phyloP scores from a whole-genome alignment of 176 grass and related monocot genomes.

The Tillandsia leiboldiana region DNA sequence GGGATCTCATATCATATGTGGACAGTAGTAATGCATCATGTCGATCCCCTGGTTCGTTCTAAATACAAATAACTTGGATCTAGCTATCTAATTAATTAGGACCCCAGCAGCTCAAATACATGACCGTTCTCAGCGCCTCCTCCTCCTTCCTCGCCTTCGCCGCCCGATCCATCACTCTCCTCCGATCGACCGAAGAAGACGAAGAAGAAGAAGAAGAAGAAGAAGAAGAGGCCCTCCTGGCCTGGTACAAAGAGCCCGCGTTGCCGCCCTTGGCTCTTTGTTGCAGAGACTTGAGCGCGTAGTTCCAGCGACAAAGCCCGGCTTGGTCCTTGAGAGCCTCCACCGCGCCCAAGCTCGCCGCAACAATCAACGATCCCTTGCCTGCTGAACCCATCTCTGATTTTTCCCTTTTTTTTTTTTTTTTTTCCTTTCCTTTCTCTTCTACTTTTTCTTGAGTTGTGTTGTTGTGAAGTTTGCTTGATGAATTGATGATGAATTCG shows the following conservation, averaged over 20 bases:
- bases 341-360: slow-evolving; percentile 28
- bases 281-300: slow-evolving; percentile 30
- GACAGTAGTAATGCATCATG: no score
- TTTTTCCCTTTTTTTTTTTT: not conserved
- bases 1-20: not conserved
- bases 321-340: slow-evolving; percentile 55
- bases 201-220: not conserved
- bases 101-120: slow-evolving; percentile 58
- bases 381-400: not conserved
- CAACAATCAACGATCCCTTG: slow-evolving; percentile 28
- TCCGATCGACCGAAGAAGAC: slow-evolving; percentile 11
- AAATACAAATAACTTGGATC: not conserved
- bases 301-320: slow-evolving; percentile 39
- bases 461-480: not conserved
- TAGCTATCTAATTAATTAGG: slow-evolving; percentile 26
- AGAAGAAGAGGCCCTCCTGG: not conserved
- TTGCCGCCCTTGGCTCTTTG: slow-evolving; percentile 6
- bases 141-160: slow-evolving; percentile 27
- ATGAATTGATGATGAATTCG: not conserved
- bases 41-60: not conserved
- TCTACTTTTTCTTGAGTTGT: no score
- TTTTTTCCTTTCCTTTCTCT: no score
- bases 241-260: not conserved
- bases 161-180: slow-evolving; percentile 3
- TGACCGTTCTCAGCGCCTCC: slow-evolving; percentile 46